Base-by-base conservation (phyloP, 2,329 filamentous ascomycete species). In the Neopestalotiopsis rosae region DNA sequence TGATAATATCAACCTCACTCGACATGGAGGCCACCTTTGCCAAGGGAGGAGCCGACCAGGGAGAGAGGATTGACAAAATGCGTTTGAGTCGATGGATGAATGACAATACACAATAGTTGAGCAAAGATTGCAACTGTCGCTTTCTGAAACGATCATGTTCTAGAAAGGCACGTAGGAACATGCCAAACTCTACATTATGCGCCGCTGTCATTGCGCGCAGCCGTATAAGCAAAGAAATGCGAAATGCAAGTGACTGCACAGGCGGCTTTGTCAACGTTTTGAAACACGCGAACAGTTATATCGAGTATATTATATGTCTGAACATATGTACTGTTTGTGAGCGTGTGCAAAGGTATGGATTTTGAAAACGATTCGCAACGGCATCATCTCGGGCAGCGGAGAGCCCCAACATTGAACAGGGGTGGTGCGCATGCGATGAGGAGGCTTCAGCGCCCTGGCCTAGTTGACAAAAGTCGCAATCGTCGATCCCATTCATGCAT, bases 91-190 rank as follows among this genome's bases (percentile, higher is more conserved):
- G 30, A 17, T 14, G 24, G 30, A 30, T 20, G 12, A 28, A 28
- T 28, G 24, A 28, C 24, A 28, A 28, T 3, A 28, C 24, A 59
- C 14, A 34, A 28, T 24, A 38, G 34, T 38, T 10, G 10, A 38
- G 10, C 4, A 20, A 34, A 34, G 57, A 59, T 24, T 24, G 24
- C 28, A 24, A 14, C n/a, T 59, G 57, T 34, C 24, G 24, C 34
- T 59, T 13, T 64, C 61, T 49, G 61, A 49, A 30, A 52, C 40
- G 38, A 13, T 45, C 14, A 52, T 38, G 34, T 64, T 64, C 40
- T 45, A 59, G 30, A 34, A 59, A 13, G 30, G 56, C 20, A 34
- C 20, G 20, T 6, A n/a, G 45, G 45, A 52, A 52, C 45, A 20
- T 20, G n/a, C n/a, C 10, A 24, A 7, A 52, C 3, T 38, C 34